Evolutionary conservation across 768 basidiomycete genomes (phyloP).

Genomic region (Pulveroboletus ravenelii): DNA sequence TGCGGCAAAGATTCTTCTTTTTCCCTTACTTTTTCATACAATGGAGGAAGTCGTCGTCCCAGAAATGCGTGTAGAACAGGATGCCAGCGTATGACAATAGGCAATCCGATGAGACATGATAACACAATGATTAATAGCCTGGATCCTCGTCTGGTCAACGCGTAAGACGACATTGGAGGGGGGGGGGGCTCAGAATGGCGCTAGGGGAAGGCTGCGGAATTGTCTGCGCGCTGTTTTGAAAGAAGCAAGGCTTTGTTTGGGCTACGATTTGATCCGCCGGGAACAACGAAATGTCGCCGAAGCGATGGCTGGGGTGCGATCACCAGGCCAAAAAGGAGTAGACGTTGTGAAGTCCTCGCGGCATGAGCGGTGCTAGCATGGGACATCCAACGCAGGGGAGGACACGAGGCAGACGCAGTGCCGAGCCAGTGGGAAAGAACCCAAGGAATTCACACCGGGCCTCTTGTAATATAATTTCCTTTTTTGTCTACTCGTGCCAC

Average conservation of each 20-base stretch:
- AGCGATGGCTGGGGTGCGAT: not conserved
- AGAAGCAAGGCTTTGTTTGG: not conserved
- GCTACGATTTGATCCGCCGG: not conserved
- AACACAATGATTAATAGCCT: conserved; percentile 10
- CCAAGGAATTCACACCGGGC: no score
- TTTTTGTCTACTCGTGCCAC: no score
- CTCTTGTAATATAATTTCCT: no score
- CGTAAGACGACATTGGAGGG: conserved; percentile 16
- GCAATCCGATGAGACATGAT: conserved; percentile 7
- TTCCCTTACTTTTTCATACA: conserved; percentile 36
- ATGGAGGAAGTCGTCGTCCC: conserved; percentile 31
- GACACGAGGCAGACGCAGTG: no score
- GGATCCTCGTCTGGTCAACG: conserved; percentile 25
- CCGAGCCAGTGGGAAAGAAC: no score
- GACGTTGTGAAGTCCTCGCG: not conserved
- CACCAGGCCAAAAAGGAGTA: not conserved
- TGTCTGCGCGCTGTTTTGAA: conserved; percentile 4
- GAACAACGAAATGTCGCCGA: not conserved
- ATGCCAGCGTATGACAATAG: conserved; percentile 12
- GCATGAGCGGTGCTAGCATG: no score
- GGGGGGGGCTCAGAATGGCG: not conserved
- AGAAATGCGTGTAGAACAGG: not conserved
- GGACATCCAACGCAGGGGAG: no score
- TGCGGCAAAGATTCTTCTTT: conserved; percentile 40
- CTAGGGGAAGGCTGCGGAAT: not conserved